Evolutionary conservation across 305 asterid species (phyloP), one percentile per base, ranked within the genome.

Genomic region (Fraxinus dipetala): DNA sequence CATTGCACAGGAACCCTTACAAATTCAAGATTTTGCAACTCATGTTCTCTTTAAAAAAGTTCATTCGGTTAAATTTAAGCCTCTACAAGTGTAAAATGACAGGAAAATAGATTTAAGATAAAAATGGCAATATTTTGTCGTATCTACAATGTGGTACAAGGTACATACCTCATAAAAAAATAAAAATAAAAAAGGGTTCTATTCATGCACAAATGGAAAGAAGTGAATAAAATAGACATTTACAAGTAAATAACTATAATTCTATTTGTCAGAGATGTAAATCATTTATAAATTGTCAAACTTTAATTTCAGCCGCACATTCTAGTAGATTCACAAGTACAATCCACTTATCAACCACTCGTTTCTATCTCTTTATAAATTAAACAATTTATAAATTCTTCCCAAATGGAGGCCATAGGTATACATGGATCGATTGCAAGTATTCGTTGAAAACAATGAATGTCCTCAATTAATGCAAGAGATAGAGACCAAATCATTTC

Each of bases 1-100:
- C 30, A 59, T 56, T 18, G 65, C 77, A 59, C 4, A 20, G 69
- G 69, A 18, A 56, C 67, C 26, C 11, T 56, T 56, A n/a, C 22
- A 56, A 56, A 56, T 56, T 18, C 67, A 56, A n/a, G 79, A 84
- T 76, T n/a, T 56, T 56, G 67, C 67, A 56, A 56, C 26, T 18
- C 67, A 1, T 6, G 28, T 18, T 6, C 65, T 54, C 65, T 54
- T 18, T 6, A 5, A 51, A 54, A 51, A 56, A 56, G 26, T 56
- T 56, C 28, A 56, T 56, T 56, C 2, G 28, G 26, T 56, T 56
- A 56, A 56, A 18, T 5, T 54, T n/a, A 56, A 56, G 65, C 61
- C 48, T 40, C 34, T 6, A 56, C 69, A 31, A 6, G 31, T 56
- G 26, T 7, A 20, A 59, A 59, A 59, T 20, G 69, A 31, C 69